A percentile compares a stretch with the other conserved stretches of the same genome.
Evolutionary conservation across 257 asterid genomes (phyloP).

Genomic region (Solanum megistacrolobum): DNA sequence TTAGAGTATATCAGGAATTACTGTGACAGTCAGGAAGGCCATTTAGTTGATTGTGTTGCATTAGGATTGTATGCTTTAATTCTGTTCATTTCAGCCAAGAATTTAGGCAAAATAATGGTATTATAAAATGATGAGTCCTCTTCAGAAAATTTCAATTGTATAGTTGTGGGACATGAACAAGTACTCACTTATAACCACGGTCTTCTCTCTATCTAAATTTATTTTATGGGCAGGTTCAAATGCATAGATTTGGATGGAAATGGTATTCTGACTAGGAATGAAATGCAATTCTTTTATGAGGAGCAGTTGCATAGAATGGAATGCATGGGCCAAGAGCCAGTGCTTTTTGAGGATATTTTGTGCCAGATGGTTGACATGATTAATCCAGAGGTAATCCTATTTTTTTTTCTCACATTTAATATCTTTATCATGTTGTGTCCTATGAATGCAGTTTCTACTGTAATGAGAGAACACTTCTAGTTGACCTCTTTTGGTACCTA

Average conservation of each 20-base stretch:
- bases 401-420: not conserved
- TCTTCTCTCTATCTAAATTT: not conserved
- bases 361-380: constrained; percentile 99
- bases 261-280: constrained; percentile 85
- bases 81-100: not conserved
- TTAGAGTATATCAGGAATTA: not conserved
- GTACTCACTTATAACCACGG: not conserved
- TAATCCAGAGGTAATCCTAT: constrained; percentile 58
- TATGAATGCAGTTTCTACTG: not conserved
- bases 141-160: not conserved
- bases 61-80: not conserved
- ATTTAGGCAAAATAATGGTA: not conserved
- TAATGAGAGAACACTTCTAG: not conserved
- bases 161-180: not conserved
- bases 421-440: not conserved
- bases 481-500: not conserved
- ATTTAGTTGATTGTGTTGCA: not conserved
- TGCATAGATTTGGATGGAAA: constrained; percentile 98
- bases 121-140: not conserved
- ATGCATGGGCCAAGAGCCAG: constrained; percentile 99
- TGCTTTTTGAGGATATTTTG: constrained; percentile 94
- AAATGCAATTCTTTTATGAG: constrained; percentile 95
- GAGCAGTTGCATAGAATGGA: constrained; percentile 99
- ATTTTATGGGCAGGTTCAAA: constrained; percentile 67
- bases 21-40: not conserved